A percentile compares a stretch with the other conserved stretches of the same genome.
Evolutionary conservation across 2,329 filamentous ascomycete species (phyloP).

Genomic region (Penicillium sp.): DNA sequence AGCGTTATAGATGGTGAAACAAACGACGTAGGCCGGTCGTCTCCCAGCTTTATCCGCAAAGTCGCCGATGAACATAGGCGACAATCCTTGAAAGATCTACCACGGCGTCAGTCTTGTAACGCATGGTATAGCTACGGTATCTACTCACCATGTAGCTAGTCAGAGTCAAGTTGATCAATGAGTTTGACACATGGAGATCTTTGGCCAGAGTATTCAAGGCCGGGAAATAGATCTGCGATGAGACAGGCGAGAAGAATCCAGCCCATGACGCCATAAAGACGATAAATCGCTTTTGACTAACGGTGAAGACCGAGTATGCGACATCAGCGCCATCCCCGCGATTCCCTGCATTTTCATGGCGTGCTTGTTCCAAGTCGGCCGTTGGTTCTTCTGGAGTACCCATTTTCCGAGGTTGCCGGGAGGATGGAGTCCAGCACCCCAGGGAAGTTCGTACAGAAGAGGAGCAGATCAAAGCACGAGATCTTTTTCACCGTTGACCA

Average conservation of each 20-base stretch:
- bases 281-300: slow-evolving; percentile 25
- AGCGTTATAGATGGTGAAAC: slow-evolving; percentile 48
- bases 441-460: not conserved
- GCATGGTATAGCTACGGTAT: not conserved
- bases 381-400: not conserved
- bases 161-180: slow-evolving; percentile 25
- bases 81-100: slow-evolving; percentile 51
- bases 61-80: slow-evolving; percentile 49
- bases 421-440: not conserved
- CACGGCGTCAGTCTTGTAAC: slow-evolving; percentile 3
- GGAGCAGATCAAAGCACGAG: not conserved
- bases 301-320: slow-evolving; percentile 33
- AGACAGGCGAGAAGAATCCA: slow-evolving; percentile 44
- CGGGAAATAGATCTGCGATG: slow-evolving; percentile 44
- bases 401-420: slow-evolving; percentile 3
- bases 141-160: slow-evolving; percentile 25
- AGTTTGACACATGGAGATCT: slow-evolving; percentile 27
- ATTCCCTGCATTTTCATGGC: slow-evolving; percentile 7
- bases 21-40: slow-evolving; percentile 49
- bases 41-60: slow-evolving; percentile 49
- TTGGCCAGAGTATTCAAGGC: slow-evolving; percentile 33
- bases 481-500: slow-evolving; percentile 1
- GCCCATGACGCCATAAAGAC: slow-evolving; percentile 29
- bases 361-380: slow-evolving; percentile 6
- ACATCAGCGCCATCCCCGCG: slow-evolving; percentile 13